Base-by-base conservation (phyloP, 139 green algal species). In the Chlorella sp. region DNA sequence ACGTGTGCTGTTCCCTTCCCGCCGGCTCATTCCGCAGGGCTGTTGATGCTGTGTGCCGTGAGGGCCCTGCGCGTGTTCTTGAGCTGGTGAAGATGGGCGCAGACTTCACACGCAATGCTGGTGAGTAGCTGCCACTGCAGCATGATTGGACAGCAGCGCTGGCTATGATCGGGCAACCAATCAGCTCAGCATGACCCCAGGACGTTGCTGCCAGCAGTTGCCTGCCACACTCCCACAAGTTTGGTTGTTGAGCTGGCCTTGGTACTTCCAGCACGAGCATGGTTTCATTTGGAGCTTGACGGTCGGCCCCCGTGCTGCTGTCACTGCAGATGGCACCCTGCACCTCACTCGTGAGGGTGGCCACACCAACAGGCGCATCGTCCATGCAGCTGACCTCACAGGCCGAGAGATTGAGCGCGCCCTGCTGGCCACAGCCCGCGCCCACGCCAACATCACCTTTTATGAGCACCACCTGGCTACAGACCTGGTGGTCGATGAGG, bases 271-370 rank as follows among this genome's bases (percentile, higher is more conserved):
- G n/a, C n/a, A n/a, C n/a, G n/a, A n/a, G n/a, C n/a, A n/a, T n/a
- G n/a, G n/a, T n/a, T n/a, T n/a, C n/a, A n/a, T n/a, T n/a, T n/a
- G n/a, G n/a, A n/a, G n/a, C n/a, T n/a, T n/a, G n/a, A n/a, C n/a
- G n/a, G n/a, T n/a, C n/a, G n/a, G n/a, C n/a, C n/a, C n/a, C n/a
- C n/a, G n/a, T n/a, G n/a, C n/a, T n/a, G n/a, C n/a, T n/a, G n/a
- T n/a, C n/a, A n/a, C 62, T 34, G 73, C 70, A 6, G 85, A 88
- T 36, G 93, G 90, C 68, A 76, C n/a, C 33, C 82, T 99, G 69
- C 95, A 98, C 86, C 88, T 99, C 22, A 95, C 90, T 1, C 87
- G 89, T 14, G 95, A 99, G 84, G 95, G 95, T 14, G 95, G 95
- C 10, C 95, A 99, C 85, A 93, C 76, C 65, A 82, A 93, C 65